Evolutionary conservation across 1,284 basidiomycete species (phyloP), one percentile per base, ranked within the genome.

Genomic region (Leccinum pachyderme): DNA sequence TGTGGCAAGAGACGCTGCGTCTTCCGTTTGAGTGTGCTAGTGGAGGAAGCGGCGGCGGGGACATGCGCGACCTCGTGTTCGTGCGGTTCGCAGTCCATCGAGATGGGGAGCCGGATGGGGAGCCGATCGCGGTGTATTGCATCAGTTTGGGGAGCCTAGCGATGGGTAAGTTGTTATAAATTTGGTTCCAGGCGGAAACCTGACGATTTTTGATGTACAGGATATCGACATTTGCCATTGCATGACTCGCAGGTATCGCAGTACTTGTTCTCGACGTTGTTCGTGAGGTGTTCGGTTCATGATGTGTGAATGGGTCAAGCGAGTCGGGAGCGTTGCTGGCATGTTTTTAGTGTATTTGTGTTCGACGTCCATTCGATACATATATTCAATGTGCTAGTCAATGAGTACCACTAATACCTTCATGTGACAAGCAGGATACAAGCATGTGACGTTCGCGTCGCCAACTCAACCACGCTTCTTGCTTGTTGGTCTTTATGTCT

Each of bases 181-280:
- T 39, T 13, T 7, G 25, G 11, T 12, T 18, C 11, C 59, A 35
- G 28, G 11, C 22, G n/a, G 24, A 44, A 44, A 18, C 37, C 11
- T 57, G 54, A 50, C 54, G 52, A 9, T 54, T 6, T 7, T 55
- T 59, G 11, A 61, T 31, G 28, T 31, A 2, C 15, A 91, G 93
- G 94, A 3, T 96, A 89, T 69, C 86, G 92, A 11, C 91, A 96
- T 74, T 73, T 96, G 15, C 92, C 93, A 0, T 74, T 96, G 47
- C 88, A 92, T 65, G 93, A 96, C 69, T 75, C 81, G 1, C 84
- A 91, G 63, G 81, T 93, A 49, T 89, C 87, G 41, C 89, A 92
- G 61, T 91, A 89, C 65, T 75, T 96, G 46, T 96, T 94, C 72
- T 91, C 93, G 35, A 95, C 92, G 24, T 77, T 97, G 6, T 95